These are phyloP conservation scores for Diaporthe longicolla DNA, from an alignment of 2,329 filamentous ascomycete genomes.

Conservation along the genomic window DNA sequence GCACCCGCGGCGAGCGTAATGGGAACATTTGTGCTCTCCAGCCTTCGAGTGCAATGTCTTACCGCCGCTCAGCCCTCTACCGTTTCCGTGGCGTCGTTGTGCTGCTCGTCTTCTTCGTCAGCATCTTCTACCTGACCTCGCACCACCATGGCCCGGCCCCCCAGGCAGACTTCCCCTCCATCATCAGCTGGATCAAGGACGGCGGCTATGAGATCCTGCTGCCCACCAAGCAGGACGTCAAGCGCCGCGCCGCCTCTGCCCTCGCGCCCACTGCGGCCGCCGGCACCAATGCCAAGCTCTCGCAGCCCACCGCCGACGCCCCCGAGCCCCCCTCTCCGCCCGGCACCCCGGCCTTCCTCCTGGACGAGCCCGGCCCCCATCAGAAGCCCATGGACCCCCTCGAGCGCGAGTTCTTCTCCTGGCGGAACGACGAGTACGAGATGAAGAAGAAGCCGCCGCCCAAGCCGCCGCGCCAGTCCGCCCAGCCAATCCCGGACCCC, in stretches of 20 bases:
- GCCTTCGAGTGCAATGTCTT: conserved; percentile 41
- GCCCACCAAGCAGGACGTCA: conserved; percentile 39
- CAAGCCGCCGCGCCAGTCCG: conserved; percentile 50
- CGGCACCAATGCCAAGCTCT: conserved; percentile 20
- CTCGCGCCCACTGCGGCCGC: not conserved
- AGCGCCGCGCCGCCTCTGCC: conserved; percentile 23
- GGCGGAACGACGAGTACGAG: conserved; percentile 40
- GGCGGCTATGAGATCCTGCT: conserved; percentile 43
- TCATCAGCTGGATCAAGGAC: conserved; percentile 42
- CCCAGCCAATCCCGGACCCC: conserved; percentile 53
- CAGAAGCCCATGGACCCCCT: conserved; percentile 42
- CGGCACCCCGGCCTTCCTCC: conserved; percentile 16
- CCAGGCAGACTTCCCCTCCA: conserved; percentile 36
- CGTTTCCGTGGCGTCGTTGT: conserved; percentile 40
- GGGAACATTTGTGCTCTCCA: conserved; percentile 29
- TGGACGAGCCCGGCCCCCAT: conserved; percentile 39
- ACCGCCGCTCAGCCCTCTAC: conserved; percentile 41
- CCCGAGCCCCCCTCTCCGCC: not conserved
- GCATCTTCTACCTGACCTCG: conserved; percentile 41
- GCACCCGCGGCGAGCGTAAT: conserved; percentile 37
- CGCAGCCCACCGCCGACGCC: conserved; percentile 14
- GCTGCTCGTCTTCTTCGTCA: conserved; percentile 38
- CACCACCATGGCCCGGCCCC: conserved; percentile 17
- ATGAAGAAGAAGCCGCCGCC: conserved; percentile 48
- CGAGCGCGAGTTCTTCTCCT: conserved; percentile 38